These are phyloP conservation scores for Hymenotorrendiella dingleyae DNA, from an alignment of 2,329 filamentous ascomycete genomes.

Conservation along the genomic window DNA sequence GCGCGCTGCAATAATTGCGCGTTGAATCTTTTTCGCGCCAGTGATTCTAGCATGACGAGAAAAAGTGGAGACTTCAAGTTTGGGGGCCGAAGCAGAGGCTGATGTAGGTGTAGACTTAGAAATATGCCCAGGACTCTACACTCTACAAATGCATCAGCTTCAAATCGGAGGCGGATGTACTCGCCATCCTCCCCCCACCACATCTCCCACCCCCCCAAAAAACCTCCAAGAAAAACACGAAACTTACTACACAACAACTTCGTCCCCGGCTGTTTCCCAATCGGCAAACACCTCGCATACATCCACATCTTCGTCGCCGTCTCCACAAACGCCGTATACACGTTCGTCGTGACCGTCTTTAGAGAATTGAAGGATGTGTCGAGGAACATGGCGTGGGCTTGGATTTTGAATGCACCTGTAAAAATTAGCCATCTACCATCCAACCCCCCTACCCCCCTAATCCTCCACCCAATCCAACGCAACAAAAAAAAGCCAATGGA, in stretches of 20 bases:
- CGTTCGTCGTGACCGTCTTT: conserved; percentile 63
- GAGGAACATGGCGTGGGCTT: conserved; percentile 78
- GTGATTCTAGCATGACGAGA: too few species aligned
- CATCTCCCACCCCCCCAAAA: background rate
- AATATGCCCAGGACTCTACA: too few species aligned
- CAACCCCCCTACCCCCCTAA: too few species aligned
- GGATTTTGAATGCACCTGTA: conserved; percentile 70
- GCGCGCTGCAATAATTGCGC: too few species aligned
- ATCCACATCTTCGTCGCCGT: conserved; percentile 70
- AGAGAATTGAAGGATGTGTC: conserved; percentile 73
- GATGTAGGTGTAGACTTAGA: too few species aligned
- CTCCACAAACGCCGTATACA: conserved; percentile 70
- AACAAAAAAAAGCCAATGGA: conserved; percentile 3
- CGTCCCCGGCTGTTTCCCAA: conserved; percentile 47
- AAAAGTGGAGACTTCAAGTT: too few species aligned
- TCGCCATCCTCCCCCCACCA: too few species aligned
- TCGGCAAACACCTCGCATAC: conserved; percentile 53
- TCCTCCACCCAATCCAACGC: conserved; percentile 2
- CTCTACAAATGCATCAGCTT: too few species aligned
- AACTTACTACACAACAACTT: conserved; percentile 46
- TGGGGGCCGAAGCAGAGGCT: too few species aligned
- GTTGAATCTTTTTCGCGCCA: too few species aligned
- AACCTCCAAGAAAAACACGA: background rate
- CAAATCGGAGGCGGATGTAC: too few species aligned
- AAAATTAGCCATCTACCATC: background rate